Evolutionary conservation across 2,329 filamentous ascomycete species (phyloP).

Genomic region (Diaporthe vaccinii): DNA sequence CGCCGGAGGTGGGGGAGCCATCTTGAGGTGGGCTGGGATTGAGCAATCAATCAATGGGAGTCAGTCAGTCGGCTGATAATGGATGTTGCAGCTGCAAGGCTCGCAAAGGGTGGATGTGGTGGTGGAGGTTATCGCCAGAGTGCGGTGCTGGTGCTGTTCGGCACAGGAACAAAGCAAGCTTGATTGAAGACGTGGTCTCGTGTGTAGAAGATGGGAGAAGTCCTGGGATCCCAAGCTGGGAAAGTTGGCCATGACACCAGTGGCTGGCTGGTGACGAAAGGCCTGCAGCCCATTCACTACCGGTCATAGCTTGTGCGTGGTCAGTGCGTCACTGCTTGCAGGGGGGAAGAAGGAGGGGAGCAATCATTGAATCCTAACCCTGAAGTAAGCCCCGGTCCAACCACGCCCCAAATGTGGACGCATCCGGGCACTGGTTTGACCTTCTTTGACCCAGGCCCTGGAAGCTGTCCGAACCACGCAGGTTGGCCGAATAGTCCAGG

Average conservation of each 20-base stretch:
- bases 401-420: neutral
- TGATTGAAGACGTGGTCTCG: constrained; percentile 25
- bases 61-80: neutral
- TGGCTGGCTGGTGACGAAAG: constrained; percentile 41
- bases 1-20: constrained; percentile 82
- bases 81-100: constrained; percentile 5
- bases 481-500: no score
- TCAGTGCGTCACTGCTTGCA: constrained; percentile 38
- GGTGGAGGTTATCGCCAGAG: constrained; percentile 17
- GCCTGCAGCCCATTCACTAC: neutral
- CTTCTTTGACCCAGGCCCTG: neutral
- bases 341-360: neutral
- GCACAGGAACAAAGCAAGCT: constrained; percentile 24
- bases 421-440: neutral
- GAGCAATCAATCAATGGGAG: neutral
- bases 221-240: constrained; percentile 29
- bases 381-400: neutral
- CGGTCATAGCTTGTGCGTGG: neutral
- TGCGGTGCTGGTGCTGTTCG: neutral
- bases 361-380: neutral
- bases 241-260: constrained; percentile 36
- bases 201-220: constrained; percentile 15
- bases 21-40: constrained; percentile 52
- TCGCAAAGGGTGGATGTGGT: neutral
- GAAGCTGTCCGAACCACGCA: neutral